These are phyloP conservation scores for Mycena olivaceomarginata DNA, from an alignment of 768 basidiomycete genomes.

Conservation along the genomic window DNA sequence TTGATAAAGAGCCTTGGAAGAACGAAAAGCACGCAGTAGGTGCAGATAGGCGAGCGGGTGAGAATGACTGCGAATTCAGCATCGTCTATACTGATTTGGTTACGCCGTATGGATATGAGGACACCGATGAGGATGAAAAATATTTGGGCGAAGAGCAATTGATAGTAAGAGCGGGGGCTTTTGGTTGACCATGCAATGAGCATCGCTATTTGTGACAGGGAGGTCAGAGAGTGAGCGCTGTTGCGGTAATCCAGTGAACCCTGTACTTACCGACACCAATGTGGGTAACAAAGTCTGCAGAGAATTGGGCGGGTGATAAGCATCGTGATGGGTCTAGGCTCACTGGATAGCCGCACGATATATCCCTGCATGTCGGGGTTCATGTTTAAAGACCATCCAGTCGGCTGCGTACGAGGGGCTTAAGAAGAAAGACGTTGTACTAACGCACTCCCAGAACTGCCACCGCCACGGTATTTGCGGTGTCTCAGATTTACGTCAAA, in stretches of 20 bases:
- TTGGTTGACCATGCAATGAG: slow-evolving; percentile 14
- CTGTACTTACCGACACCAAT: slow-evolving; percentile 1
- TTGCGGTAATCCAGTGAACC: no score
- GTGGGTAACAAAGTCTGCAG: slow-evolving; percentile 15
- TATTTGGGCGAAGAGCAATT: slow-evolving; percentile 4
- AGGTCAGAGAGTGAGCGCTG: not conserved
- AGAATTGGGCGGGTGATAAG: not conserved
- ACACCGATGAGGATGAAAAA: slow-evolving; percentile 12
- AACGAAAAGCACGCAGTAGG: slow-evolving; percentile 19
- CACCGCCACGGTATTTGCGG: no score
- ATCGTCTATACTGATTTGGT: slow-evolving; percentile 20
- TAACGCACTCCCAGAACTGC: no score
- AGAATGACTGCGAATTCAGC: slow-evolving; percentile 26
- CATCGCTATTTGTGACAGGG: not conserved
- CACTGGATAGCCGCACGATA: slow-evolving; percentile 18
- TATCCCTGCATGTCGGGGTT: slow-evolving; percentile 32
- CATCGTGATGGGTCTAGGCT: not conserved
- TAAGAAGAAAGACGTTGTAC: no score
- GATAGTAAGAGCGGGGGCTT: slow-evolving; percentile 12
- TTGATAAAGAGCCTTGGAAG: slow-evolving; percentile 26
- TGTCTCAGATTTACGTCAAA: no score
- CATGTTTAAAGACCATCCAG: not conserved
- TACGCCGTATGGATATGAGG: not conserved
- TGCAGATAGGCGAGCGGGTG: slow-evolving; percentile 25
- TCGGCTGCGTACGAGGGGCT: not conserved